A percentile compares a stretch with the other conserved stretches of the same genome.
Evolutionary conservation across 768 basidiomycete species (phyloP).

Genomic region (Omphalotus guepiniiformis): DNA sequence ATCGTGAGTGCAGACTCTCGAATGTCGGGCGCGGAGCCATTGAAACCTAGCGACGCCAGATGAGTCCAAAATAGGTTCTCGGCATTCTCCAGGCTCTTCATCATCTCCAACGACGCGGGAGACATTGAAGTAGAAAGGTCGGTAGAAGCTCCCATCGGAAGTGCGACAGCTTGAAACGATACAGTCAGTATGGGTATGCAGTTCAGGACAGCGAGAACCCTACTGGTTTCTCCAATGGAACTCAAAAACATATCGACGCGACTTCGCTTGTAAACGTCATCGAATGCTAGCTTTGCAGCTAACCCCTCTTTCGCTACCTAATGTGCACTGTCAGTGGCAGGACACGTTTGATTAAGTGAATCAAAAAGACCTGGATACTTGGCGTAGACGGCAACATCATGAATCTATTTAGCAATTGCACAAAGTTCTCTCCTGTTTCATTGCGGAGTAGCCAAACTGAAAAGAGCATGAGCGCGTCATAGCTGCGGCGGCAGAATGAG

Average conservation of each 20-base stretch:
- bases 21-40: conserved; percentile 66
- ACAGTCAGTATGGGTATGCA: neutral
- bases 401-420: conserved; percentile 53
- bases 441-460: conserved; percentile 68
- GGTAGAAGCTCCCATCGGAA: conserved; percentile 73
- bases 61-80: conserved; percentile 68
- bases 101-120: conserved; percentile 51
- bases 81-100: conserved; percentile 58
- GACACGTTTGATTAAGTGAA: neutral
- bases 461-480: neutral
- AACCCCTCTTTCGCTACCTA: conserved; percentile 75
- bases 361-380: conserved; percentile 47
- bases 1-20: conserved; percentile 72
- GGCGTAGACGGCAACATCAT: conserved; percentile 51
- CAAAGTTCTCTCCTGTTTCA: conserved; percentile 47
- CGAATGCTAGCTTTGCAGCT: conserved; percentile 73
- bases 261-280: conserved; percentile 75
- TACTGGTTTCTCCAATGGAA: conserved; percentile 88
- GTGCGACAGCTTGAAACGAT: conserved; percentile 59
- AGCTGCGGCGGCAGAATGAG: too few relatives aligned
- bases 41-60: conserved; percentile 47
- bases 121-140: conserved; percentile 33
- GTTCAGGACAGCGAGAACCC: conserved; percentile 23
- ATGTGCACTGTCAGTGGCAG: neutral
- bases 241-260: conserved; percentile 85